Percentiles rank a stretch among this genome's conserved stretches.
These are phyloP conservation scores for Euphorbia lathyris DNA, from an alignment of 345 rosid genomes.

Conservation along the genomic window DNA sequence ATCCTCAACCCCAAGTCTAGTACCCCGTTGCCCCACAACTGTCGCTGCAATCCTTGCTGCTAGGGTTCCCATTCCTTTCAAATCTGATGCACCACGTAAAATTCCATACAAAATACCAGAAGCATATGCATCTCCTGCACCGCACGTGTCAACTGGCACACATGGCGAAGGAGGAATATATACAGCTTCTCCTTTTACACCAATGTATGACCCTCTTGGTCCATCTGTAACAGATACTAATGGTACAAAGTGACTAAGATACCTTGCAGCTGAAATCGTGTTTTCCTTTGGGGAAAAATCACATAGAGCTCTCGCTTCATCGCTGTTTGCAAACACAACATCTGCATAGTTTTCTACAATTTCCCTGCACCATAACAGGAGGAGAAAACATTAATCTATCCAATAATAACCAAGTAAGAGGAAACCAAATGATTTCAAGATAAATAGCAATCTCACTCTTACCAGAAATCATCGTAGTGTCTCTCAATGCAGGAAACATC, in stretches of 20 bases:
- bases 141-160: slow-evolving; percentile 77
- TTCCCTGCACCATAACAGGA: slow-evolving; percentile 50
- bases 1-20: slow-evolving; percentile 75
- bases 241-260: slow-evolving; percentile 88
- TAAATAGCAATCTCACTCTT: slow-evolving; percentile 39
- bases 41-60: slow-evolving; percentile 91
- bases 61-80: slow-evolving; percentile 75
- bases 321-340: slow-evolving; percentile 78
- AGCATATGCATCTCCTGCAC: slow-evolving; percentile 96
- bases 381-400: background rate
- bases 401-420: background rate
- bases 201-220: slow-evolving; percentile 80
- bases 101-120: slow-evolving; percentile 84
- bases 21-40: slow-evolving; percentile 88
- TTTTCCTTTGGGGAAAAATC: slow-evolving; percentile 70
- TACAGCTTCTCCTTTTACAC: slow-evolving; percentile 93
- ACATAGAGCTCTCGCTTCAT: slow-evolving; percentile 85
- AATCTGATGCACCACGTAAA: slow-evolving; percentile 63
- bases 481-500: slow-evolving; percentile 91
- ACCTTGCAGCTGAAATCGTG: slow-evolving; percentile 69
- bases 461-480: slow-evolving; percentile 95
- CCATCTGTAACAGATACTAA: slow-evolving; percentile 89
- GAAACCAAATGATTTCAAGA: background rate
- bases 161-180: slow-evolving; percentile 84
- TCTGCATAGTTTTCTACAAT: slow-evolving; percentile 76